These are phyloP conservation scores for Fusarium coffeatum DNA, from an alignment of 2,329 filamentous ascomycete genomes.

Conservation along the genomic window DNA sequence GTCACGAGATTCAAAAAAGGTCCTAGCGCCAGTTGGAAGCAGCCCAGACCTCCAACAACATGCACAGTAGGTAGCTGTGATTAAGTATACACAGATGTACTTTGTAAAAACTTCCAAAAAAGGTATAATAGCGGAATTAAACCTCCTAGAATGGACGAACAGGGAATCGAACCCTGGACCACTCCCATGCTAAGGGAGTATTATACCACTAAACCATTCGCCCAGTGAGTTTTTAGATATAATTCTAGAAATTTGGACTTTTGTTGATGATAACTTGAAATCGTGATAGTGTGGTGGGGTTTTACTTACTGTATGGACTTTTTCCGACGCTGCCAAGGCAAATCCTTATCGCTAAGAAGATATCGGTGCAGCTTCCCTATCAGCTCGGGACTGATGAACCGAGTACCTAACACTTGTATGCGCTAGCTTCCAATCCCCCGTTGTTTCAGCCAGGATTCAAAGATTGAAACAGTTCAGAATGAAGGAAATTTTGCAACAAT, in stretches of 20 bases:
- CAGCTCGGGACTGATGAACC: not conserved
- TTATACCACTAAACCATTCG: constrained; percentile 36
- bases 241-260: no score
- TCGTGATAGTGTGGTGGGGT: not conserved
- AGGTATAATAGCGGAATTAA: not conserved
- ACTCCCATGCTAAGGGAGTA: constrained; percentile 34
- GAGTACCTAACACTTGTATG: not conserved
- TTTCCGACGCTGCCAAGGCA: not conserved
- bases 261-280: no score
- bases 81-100: no score
- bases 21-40: not conserved
- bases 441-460: not conserved
- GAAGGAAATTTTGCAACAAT: fast-evolving
- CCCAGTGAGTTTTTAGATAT: not conserved
- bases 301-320: fast-evolving
- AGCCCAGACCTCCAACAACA: no score
- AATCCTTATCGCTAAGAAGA: no score
- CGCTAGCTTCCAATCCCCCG: not conserved
- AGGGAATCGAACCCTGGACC: constrained; percentile 35
- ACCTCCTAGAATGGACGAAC: constrained; percentile 7
- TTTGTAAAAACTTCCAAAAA: not conserved
- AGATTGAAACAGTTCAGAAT: not conserved
- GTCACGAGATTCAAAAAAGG: not conserved
- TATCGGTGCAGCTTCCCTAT: no score
- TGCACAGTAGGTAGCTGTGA: no score